These are phyloP conservation scores for Eucalyptus curtisii DNA, from an alignment of 345 rosid genomes.

Conservation along the genomic window DNA sequence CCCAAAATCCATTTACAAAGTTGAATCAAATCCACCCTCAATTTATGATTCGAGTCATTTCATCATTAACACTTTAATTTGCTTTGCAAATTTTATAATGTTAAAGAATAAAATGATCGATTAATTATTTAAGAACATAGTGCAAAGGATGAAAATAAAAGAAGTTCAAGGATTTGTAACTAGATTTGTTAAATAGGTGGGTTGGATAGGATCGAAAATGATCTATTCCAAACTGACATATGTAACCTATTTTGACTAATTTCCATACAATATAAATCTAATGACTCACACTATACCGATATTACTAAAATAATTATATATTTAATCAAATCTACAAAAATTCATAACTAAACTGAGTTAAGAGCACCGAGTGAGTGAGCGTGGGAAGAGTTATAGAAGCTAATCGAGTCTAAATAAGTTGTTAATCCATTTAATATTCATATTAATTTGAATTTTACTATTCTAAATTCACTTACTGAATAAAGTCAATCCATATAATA, in stretches of 20 bases:
- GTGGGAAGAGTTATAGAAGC: accelerated
- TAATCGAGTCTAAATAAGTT: accelerated
- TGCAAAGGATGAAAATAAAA: neutral
- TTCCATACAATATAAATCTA: too few species aligned
- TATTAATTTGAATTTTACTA: too few species aligned
- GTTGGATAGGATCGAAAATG: neutral
- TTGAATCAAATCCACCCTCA: neutral
- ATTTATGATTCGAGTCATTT: accelerated
- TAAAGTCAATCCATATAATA: too few species aligned
- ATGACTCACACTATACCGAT: accelerated
- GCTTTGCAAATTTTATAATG: neutral
- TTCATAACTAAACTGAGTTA: too few species aligned
- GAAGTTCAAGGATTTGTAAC: neutral
- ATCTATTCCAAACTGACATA: too few species aligned
- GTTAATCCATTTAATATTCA: too few species aligned
- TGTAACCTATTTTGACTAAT: too few species aligned
- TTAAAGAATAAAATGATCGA: neutral
- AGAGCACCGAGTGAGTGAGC: too few species aligned
- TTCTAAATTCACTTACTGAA: accelerated
- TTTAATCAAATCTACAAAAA: too few species aligned
- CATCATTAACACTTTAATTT: accelerated
- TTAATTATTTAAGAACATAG: neutral
- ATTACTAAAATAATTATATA: too few species aligned
- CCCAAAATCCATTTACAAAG: too few species aligned
- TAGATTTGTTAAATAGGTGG: too few species aligned